Conservation (phyloP, 1,139 yeast genomes). For the Insectozyma bohioensis region DNA sequence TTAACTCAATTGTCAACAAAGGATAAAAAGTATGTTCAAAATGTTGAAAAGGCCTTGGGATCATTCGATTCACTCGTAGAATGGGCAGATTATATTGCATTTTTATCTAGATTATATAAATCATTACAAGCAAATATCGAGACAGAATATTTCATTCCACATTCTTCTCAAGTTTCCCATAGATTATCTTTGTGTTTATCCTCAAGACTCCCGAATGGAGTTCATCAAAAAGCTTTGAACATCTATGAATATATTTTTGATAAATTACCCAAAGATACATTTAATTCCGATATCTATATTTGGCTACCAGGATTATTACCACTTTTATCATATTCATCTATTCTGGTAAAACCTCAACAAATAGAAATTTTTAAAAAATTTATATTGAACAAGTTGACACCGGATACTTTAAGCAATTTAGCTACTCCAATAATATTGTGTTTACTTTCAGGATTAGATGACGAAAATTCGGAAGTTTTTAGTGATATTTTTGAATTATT, state of each 20-base stretch:
- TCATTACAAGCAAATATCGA: conserved; percentile 47
- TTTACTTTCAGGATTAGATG: conserved; percentile 85
- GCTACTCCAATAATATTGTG: conserved; percentile 72
- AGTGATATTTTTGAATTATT: conserved; percentile 57
- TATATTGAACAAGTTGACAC: conserved; percentile 50
- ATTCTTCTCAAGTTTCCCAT: conserved; percentile 41
- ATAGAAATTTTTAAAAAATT: conserved; percentile 58
- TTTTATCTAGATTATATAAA: conserved; percentile 73
- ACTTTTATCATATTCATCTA: conserved; percentile 80
- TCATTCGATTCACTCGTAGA: conserved; percentile 86
- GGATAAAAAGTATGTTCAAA: conserved; percentile 65
- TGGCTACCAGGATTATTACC: conserved; percentile 95
- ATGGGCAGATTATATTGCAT: conserved; percentile 99
- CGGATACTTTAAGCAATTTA: conserved; percentile 48
- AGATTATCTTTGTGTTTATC: conserved; percentile 67
- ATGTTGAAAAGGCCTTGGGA: conserved; percentile 70
- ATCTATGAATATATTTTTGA: conserved; percentile 71
- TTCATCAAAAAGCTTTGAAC: conserved; percentile 83
- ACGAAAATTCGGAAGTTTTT: conserved; percentile 84
- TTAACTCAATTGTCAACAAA: conserved; percentile 37
- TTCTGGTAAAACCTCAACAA: conserved; percentile 78
- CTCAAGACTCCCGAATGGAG: conserved; percentile 87
- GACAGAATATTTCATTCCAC: conserved; percentile 42
- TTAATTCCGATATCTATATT: conserved; percentile 52
- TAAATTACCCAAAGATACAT: conserved; percentile 50